Percentiles rank a stretch among this genome's conserved stretches.
phyloP scores from a whole-genome alignment of 345 rosid species.

The Hevea brasiliensis region DNA sequence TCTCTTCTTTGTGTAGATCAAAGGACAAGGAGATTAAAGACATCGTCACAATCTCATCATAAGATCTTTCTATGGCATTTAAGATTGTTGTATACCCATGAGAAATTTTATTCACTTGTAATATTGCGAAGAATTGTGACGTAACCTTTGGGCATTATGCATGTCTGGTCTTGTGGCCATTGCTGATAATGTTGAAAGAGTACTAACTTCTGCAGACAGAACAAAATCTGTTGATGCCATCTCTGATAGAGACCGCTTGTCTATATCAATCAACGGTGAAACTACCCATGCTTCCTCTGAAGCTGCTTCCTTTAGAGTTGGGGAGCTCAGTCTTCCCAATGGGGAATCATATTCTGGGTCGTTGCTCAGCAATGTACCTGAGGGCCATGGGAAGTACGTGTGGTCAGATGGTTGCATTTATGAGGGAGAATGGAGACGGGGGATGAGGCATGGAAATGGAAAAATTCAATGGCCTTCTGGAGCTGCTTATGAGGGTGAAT shows the following conservation, averaged over 20 bases:
- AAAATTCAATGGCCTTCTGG: conserved; percentile 77
- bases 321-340: conserved; percentile 58
- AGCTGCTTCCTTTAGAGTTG: conserved; percentile 57
- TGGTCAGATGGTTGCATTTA: conserved; percentile 78
- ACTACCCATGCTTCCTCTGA: conserved; percentile 46
- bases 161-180: conserved; percentile 79
- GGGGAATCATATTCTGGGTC: conserved; percentile 80
- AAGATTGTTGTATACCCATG: conserved; percentile 25
- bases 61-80: conserved; percentile 32
- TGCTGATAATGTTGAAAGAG: conserved; percentile 45
- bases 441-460: conserved; percentile 87
- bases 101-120: conserved; percentile 23
- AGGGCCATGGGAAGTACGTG: conserved; percentile 77
- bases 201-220: conserved; percentile 61
- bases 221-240: conserved; percentile 65
- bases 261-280: conserved; percentile 53
- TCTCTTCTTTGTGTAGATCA: conserved; percentile 23
- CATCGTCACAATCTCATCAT: conserved; percentile 21
- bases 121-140: conserved; percentile 34
- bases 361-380: conserved; percentile 71
- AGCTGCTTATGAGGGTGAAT: conserved; percentile 79
- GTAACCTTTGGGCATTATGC: conserved; percentile 56
- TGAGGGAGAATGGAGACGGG: conserved; percentile 90
- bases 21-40: conserved; percentile 15
- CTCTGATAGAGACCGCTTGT: conserved; percentile 39